Evolutionary conservation across 768 basidiomycete species (phyloP).

Genomic region (Tulasnella sp.): DNA sequence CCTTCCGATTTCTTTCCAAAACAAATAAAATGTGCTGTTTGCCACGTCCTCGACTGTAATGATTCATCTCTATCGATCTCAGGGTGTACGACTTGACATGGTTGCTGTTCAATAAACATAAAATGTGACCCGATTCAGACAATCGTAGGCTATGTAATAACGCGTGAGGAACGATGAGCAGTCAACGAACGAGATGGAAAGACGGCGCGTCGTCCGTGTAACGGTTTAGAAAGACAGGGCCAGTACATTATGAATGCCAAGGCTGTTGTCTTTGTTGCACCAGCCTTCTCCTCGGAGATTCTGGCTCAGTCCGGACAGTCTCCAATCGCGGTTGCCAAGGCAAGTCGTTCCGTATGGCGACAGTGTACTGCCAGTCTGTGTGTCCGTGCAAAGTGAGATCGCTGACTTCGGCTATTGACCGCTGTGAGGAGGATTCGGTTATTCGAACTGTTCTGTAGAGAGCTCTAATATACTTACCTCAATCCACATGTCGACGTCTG

Average conservation of each 20-base stretch:
- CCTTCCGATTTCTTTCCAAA: neutral
- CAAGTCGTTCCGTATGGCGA: neutral
- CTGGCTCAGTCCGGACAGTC: neutral
- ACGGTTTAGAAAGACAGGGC: neutral
- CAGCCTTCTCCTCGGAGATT: neutral
- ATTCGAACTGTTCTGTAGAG: neutral
- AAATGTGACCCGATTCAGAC: neutral
- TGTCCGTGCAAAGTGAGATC: slow-evolving; percentile 2
- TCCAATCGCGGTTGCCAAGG: neutral
- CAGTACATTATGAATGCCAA: neutral
- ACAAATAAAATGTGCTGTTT: neutral
- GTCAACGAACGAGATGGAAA: neutral
- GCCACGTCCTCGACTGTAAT: neutral
- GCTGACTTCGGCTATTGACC: neutral
- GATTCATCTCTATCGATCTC: neutral
- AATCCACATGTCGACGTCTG: neutral
- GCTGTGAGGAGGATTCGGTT: neutral
- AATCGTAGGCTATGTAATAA: neutral
- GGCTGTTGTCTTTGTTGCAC: neutral
- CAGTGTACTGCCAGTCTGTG: neutral
- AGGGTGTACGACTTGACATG: neutral
- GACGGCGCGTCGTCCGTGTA: neutral
- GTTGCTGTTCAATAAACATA: neutral
- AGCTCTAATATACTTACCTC: neutral
- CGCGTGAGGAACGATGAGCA: neutral